Evolutionary conservation across 768 basidiomycete genomes (phyloP), one percentile per base, ranked within the genome.

Genomic region (Fomitopsis pulvina): DNA sequence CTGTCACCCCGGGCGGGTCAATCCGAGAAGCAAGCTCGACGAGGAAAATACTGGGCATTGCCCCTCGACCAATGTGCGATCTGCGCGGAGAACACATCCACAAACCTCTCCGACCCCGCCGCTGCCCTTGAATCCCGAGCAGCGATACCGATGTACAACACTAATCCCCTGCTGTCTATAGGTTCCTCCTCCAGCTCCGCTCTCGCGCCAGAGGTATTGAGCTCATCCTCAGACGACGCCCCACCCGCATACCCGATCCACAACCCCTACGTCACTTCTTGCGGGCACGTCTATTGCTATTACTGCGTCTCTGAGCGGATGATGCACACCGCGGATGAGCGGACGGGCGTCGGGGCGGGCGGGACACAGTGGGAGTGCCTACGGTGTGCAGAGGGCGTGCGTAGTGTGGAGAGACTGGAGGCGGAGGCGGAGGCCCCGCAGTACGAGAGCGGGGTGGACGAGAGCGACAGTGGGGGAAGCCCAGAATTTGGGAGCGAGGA

Each of bases 271-370:
- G 68, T 85, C 44, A 82, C 92, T 28, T 83, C 84, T 26, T 93
- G 89, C 54, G 85, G 81, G 6, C 92, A 96, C 62, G 64, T 79
- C 12, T 99, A 94, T 68, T 98, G 96, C 68, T 99, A 97, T 65
- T 84, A 86, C 58, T 99, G 96, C 67, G 74, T 98, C 37, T 79
- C 90, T 12, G 87, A 89, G 61, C 81, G 83, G 53, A 78, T 97
- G 71, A 75, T 90, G 60, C 81, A 77, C 29, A 76, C 77, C 4
- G 81, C 79, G 3, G 85, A 86, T 52, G 88, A 86, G 29, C 52
- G 57, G 11, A 59, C 62, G 2, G 63, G 63, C 2, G 48, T 45
- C n/a, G 63, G 59, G 1, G 52, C 57, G 10, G 79, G 71, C 21
- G 76, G 74, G 67, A 75, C 28, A 60, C 68, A 44, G 74, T 95